Conservation (phyloP, 805 yeast species). For the Zygosaccharomyces bailii region DNA sequence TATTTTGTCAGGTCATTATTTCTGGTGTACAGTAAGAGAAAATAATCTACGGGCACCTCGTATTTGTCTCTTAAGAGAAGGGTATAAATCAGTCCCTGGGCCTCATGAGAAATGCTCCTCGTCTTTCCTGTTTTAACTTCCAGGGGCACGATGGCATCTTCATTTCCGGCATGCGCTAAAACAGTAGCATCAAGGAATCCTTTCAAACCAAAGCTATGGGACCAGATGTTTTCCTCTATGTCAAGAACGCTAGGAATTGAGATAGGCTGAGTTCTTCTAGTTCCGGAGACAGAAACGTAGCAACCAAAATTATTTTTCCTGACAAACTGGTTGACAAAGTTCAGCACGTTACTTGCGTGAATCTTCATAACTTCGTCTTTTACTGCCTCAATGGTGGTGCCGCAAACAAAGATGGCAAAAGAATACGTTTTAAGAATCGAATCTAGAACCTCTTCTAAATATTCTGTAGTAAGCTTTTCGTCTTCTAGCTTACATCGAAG, state of each 20-base stretch:
- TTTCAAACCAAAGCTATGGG: conserved; percentile 83
- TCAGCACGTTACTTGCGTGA: conserved; percentile 50
- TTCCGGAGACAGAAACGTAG: conserved; percentile 28
- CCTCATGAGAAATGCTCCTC: conserved; percentile 66
- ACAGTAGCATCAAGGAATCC: conserved; percentile 90
- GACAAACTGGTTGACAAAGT: conserved; percentile 51
- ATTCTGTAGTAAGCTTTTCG: conserved; percentile 29
- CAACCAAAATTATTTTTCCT: conserved; percentile 31
- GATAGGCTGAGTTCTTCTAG: conserved; percentile 39
- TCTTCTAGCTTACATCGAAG: conserved; percentile 37
- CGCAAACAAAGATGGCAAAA: conserved; percentile 54
- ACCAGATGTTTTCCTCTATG: conserved; percentile 88
- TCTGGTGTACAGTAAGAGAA: conserved; percentile 71
- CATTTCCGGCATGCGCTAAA: conserved; percentile 49
- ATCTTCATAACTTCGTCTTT: conserved; percentile 40
- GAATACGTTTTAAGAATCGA: conserved; percentile 41
- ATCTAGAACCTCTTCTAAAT: conserved; percentile 37
- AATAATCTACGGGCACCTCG: conserved; percentile 59
- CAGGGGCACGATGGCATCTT: conserved; percentile 63
- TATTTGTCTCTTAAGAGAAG: conserved; percentile 77
- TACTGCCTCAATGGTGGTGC: conserved; percentile 46
- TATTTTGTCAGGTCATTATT: conserved; percentile 52
- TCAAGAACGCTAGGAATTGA: conserved; percentile 67
- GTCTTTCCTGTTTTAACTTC: conserved; percentile 85
- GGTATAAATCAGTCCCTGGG: conserved; percentile 82